phyloP scores from a whole-genome alignment of 768 basidiomycete species.

The Suillus occidentalis region DNA sequence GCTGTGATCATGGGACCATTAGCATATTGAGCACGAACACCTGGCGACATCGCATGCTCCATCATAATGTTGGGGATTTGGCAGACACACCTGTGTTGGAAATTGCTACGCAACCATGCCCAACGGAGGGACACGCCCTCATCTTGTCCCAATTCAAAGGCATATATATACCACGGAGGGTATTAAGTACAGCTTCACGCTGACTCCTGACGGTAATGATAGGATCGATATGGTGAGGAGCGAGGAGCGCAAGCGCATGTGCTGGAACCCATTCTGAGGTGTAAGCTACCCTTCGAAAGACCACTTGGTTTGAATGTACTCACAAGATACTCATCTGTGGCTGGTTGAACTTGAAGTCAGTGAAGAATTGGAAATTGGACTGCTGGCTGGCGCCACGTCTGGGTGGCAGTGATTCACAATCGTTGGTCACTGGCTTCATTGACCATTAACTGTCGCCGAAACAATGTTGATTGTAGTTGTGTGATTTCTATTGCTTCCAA shows the following conservation, averaged over 20 bases:
- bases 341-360: background rate
- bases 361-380: background rate
- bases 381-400: background rate
- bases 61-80: no score
- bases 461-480: background rate
- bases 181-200: conserved; percentile 66
- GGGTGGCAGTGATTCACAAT: background rate
- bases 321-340: conserved; percentile 1
- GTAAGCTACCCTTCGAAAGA: conserved; percentile 30
- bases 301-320: conserved; percentile 36
- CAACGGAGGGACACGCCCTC: conserved; percentile 2
- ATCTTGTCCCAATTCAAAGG: conserved; percentile 80
- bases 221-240: conserved; percentile 87
- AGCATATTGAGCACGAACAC: no score
- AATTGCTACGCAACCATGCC: no score
- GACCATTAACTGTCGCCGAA: background rate
- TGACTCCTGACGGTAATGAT: conserved; percentile 96
- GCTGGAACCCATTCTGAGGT: conserved; percentile 94
- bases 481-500: background rate
- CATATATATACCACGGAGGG: conserved; percentile 49
- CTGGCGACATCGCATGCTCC: no score
- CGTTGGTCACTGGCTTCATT: background rate
- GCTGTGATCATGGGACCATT: no score
- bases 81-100: no score
- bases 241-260: conserved; percentile 86